Percentiles rank a stretch among this genome's conserved stretches.
phyloP scores from a whole-genome alignment of 208 protist species.

The Crithidia brevicula region DNA sequence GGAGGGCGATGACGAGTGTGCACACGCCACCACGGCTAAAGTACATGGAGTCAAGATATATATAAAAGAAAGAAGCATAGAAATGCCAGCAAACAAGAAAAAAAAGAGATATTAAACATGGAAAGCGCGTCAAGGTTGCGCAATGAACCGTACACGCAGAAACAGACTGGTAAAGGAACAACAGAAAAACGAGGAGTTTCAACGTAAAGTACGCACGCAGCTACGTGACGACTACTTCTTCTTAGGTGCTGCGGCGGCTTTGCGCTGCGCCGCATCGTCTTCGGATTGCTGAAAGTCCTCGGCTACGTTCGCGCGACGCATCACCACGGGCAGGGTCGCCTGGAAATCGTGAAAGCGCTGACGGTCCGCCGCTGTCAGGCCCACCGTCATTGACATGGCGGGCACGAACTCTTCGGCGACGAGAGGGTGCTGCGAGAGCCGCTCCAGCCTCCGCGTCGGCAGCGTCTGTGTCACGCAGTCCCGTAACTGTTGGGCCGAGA shows the following conservation, averaged over 20 bases:
- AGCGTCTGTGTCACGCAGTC: conserved; percentile 70
- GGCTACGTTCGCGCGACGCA: conserved; percentile 68
- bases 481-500: conserved; percentile 65
- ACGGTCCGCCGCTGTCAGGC: conserved; percentile 56
- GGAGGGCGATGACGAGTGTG: no score
- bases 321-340: conserved; percentile 56
- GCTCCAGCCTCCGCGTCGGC: conserved; percentile 67
- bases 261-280: conserved; percentile 61
- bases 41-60: no score
- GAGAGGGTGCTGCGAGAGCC: conserved; percentile 69
- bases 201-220: neutral
- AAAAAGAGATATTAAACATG: neutral
- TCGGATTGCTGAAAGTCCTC: conserved; percentile 78
- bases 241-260: conserved; percentile 11
- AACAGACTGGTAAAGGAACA: neutral
- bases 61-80: no score
- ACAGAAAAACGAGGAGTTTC: neutral
- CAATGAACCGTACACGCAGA: neutral
- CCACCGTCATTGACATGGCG: conserved; percentile 56
- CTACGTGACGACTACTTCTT: conserved; percentile 10
- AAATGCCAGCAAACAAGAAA: neutral
- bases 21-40: no score
- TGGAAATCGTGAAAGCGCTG: conserved; percentile 73
- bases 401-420: conserved; percentile 76
- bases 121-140: no score